These are phyloP conservation scores for Mrakia blollopis DNA, from an alignment of 768 basidiomycete species.

Conservation along the genomic window DNA sequence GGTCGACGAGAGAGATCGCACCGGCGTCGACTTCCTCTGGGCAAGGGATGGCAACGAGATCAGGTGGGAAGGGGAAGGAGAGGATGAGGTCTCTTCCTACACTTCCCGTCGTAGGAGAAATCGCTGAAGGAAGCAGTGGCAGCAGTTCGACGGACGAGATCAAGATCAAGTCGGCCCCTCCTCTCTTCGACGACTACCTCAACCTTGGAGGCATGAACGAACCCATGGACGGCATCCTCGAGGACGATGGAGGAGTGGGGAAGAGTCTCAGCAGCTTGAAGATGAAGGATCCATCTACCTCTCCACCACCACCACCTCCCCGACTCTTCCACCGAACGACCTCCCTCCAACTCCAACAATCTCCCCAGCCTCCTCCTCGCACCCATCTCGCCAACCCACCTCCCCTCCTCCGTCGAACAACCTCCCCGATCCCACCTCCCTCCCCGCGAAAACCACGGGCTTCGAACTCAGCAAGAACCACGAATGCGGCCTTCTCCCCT, in stretches of 20 bases:
- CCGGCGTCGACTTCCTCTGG: background rate
- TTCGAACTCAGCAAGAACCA: no score
- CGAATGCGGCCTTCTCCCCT: background rate
- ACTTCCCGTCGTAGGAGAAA: background rate
- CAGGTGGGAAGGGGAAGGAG: background rate
- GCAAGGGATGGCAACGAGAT: background rate
- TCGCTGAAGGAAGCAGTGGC: background rate
- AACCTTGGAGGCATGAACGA: background rate
- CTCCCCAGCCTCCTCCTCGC: slow-evolving; percentile 1
- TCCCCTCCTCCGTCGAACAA: background rate
- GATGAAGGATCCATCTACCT: slow-evolving; percentile 8
- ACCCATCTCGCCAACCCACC: background rate
- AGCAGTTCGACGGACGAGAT: background rate
- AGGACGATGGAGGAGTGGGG: background rate
- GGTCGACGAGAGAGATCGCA: background rate
- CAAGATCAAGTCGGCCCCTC: background rate
- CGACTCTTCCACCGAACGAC: background rate
- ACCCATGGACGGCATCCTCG: slow-evolving; percentile 2
- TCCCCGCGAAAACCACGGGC: slow-evolving; percentile 9
- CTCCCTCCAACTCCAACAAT: background rate
- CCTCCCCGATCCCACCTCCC: slow-evolving; percentile 8
- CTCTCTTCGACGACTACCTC: slow-evolving; percentile 9
- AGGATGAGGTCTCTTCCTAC: background rate
- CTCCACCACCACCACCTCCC: background rate
- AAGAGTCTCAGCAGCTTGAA: background rate